Percentiles rank a stretch among this genome's conserved stretches.
Evolutionary conservation across 805 yeast species (phyloP).

Genomic region (Lipomyces yamadae): DNA sequence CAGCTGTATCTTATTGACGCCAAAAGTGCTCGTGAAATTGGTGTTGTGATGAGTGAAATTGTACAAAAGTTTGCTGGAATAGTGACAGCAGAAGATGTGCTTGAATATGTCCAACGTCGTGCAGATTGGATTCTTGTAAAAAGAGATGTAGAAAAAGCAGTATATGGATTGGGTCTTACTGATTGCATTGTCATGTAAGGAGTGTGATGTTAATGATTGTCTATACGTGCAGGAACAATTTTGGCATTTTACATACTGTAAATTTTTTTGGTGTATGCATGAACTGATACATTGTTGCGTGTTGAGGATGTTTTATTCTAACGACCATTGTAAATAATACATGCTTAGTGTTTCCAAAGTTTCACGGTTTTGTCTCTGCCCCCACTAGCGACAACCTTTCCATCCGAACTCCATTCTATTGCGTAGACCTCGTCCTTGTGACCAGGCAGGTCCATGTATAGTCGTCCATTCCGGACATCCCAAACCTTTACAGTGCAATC

Average conservation of each 20-base stretch:
- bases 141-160: conserved; percentile 85
- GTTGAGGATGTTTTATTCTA: not conserved
- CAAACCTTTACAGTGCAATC: conserved; percentile 96
- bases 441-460: conserved; percentile 90
- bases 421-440: conserved; percentile 95
- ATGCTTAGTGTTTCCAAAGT: conserved; percentile 70
- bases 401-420: conserved; percentile 98
- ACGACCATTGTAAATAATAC: too few relatives aligned
- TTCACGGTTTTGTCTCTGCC: conserved; percentile 95
- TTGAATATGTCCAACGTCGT: conserved; percentile 85
- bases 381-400: conserved; percentile 92
- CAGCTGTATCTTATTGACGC: conserved; percentile 75
- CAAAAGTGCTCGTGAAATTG: conserved; percentile 81
- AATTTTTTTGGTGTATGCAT: conserved; percentile 4
- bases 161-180: conserved; percentile 79
- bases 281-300: not conserved
- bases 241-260: conserved; percentile 5
- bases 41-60: conserved; percentile 79
- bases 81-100: conserved; percentile 90
- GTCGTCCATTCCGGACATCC: conserved; percentile 87
- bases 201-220: not conserved
- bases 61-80: conserved; percentile 80
- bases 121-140: conserved; percentile 83
- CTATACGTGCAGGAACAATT: not conserved
- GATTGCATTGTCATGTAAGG: conserved; percentile 58